Base-by-base conservation (phyloP, 2,329 filamentous ascomycete species). In the Arthrobotrys musiformis region DNA sequence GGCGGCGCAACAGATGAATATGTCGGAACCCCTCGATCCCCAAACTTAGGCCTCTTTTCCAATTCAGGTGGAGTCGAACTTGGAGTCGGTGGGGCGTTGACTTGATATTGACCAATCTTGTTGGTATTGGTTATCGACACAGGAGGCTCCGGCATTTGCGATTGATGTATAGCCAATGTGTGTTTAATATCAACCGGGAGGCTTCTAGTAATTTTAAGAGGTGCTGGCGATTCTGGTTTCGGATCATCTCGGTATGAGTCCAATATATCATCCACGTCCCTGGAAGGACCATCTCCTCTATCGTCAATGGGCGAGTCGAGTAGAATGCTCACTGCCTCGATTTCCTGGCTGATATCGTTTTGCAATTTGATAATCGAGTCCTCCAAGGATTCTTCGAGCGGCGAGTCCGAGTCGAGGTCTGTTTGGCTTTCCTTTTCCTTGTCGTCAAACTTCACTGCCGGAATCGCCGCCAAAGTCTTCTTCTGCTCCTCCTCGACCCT, bases 11-110 rank as follows among this genome's bases (percentile, higher is more conserved):
- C 73, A 13, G 73, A 54, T 15, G 73, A 62, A 13, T 46, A 70
- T n/a, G 73, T 77, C 17, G 73, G 73, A 0, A 77, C 73, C 1
- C 73, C 73, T 62, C 73, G 54, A 26, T 77, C 73, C 15, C 52
- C 66, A 56, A 77, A 77, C 33, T 77, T 77, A 8, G 73, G 73
- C 26, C 73, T 37, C 61, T 70, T 77, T 56, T 77, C 73, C 30
- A 70, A 40, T 19, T 77, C 73, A 7, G 73, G 73, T 5, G 73
- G 73, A 8, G 66, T 66, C 24, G 73, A 77, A 24, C 73, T 70
- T 19, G 73, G 73, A 17, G 73, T 77, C 22, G 73, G 73, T 11
- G 60, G 60, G 28, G 66, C n/a, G 26, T 77, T 77, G 8, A 77
- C 73, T 22, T 70, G 66, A 24, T 77, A 77, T 61, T 70, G 66